phyloP scores from a whole-genome alignment of 2,329 filamentous ascomycete species.

The Ceratocystis eucalypticola region DNA sequence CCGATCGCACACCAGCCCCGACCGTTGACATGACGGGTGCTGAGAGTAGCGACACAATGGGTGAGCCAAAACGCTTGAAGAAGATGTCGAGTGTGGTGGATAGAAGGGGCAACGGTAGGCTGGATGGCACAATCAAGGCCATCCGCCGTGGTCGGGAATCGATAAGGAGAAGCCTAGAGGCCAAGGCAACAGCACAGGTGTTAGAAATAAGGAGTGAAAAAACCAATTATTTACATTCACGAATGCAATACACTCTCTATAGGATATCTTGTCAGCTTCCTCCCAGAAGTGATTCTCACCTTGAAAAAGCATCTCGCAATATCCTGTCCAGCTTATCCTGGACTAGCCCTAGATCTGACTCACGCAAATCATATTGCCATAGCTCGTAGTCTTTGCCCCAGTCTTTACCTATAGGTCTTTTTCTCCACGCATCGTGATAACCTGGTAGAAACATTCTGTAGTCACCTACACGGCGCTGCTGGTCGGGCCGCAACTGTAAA shows the following conservation, averaged over 20 bases:
- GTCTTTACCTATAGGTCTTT: slow-evolving; percentile 32
- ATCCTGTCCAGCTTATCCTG: slow-evolving; percentile 77
- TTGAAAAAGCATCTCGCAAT: slow-evolving; percentile 68
- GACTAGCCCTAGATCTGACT: slow-evolving; percentile 63
- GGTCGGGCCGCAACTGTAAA: slow-evolving; percentile 59
- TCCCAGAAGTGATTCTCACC: slow-evolving; percentile 33
- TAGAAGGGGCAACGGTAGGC: slow-evolving; percentile 63
- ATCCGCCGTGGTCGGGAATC: slow-evolving; percentile 65
- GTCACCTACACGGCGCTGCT: slow-evolving; percentile 66
- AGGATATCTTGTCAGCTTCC: slow-evolving; percentile 28
- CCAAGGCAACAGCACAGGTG: not conserved
- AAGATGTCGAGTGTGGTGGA: slow-evolving; percentile 62
- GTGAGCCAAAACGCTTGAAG: slow-evolving; percentile 68
- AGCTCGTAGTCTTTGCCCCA: slow-evolving; percentile 60
- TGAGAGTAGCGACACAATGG: slow-evolving; percentile 68
- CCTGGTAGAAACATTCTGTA: slow-evolving; percentile 56
- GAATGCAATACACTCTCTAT: too few relatives aligned
- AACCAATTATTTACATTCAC: not conserved
- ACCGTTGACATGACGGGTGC: slow-evolving; percentile 59
- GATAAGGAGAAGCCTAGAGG: slow-evolving; percentile 45
- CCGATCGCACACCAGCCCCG: slow-evolving; percentile 73
- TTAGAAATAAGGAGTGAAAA: not conserved
- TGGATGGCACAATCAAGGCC: slow-evolving; percentile 61
- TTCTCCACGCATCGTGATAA: slow-evolving; percentile 37
- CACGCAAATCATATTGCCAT: slow-evolving; percentile 62